Conservation (phyloP, 306 rosid species). For the Geum urbanum region DNA sequence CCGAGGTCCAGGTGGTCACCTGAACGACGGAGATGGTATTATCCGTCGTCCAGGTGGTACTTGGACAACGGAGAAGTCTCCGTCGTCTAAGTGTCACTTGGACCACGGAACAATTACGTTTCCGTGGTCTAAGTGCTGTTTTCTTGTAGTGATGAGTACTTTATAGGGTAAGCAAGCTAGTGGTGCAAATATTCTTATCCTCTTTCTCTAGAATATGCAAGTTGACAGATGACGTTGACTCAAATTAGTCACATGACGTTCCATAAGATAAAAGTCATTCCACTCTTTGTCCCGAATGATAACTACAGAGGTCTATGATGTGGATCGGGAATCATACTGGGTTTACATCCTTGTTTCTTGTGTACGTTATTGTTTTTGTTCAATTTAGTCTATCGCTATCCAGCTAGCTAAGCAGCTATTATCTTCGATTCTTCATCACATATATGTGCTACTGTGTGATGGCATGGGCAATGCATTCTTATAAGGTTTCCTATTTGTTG, state of each 20-base stretch:
- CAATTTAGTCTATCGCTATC: background rate
- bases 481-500: background rate
- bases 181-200: background rate
- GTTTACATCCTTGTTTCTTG: background rate
- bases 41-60: no score
- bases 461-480: background rate
- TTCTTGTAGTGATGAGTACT: no score
- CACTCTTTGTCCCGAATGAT: conserved; percentile 20
- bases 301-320: conserved; percentile 16
- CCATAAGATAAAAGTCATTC: background rate
- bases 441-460: background rate
- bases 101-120: no score
- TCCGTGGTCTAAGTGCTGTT: no score
- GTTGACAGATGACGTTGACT: conserved; percentile 1
- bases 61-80: no score
- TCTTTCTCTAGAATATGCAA: background rate
- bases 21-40: no score
- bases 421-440: background rate
- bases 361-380: background rate
- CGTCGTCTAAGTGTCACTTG: no score
- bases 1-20: no score
- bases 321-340: background rate
- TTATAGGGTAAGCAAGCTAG: conserved; percentile 9
- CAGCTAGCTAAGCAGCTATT: background rate
- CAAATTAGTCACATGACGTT: conserved; percentile 11